These are phyloP conservation scores for Paracamarosporium sp. DNA, from an alignment of 2,329 filamentous ascomycete species.

Conservation along the genomic window DNA sequence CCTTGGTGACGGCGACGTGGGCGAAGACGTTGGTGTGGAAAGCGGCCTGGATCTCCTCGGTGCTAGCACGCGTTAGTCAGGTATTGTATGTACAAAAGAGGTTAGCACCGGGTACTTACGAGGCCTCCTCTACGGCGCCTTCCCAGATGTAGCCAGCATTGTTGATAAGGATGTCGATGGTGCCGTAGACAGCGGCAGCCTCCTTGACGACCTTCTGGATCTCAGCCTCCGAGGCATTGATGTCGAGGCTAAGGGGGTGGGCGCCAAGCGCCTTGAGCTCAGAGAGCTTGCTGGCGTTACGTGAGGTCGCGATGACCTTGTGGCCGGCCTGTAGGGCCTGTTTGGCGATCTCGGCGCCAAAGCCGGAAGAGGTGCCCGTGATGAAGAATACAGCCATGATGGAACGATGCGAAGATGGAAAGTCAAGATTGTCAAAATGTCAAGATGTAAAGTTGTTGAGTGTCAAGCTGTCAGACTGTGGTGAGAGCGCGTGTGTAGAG, in stretches of 20 bases:
- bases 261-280: slow-evolving; percentile 55
- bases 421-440: too few relatives aligned
- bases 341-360: slow-evolving; percentile 56
- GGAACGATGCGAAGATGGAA: not conserved
- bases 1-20: slow-evolving; percentile 46
- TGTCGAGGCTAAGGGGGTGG: slow-evolving; percentile 54
- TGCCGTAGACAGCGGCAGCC: slow-evolving; percentile 28
- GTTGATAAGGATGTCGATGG: slow-evolving; percentile 31
- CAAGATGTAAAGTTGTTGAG: not conserved
- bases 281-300: slow-evolving; percentile 46
- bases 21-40: slow-evolving; percentile 52
- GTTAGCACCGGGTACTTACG: not conserved
- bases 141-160: slow-evolving; percentile 23
- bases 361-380: slow-evolving; percentile 59
- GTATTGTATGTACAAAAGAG: not conserved
- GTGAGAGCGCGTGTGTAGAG: not conserved
- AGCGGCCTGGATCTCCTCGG: slow-evolving; percentile 14
- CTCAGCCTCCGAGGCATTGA: slow-evolving; percentile 48
- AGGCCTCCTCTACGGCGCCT: slow-evolving; percentile 19
- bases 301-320: slow-evolving; percentile 59
- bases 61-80: not conserved
- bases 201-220: slow-evolving; percentile 48
- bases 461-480: not conserved
- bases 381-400: slow-evolving; percentile 46
- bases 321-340: slow-evolving; percentile 56